These are phyloP conservation scores for Trichoderma pleuroti DNA, from an alignment of 2,329 filamentous ascomycete genomes.

Conservation along the genomic window DNA sequence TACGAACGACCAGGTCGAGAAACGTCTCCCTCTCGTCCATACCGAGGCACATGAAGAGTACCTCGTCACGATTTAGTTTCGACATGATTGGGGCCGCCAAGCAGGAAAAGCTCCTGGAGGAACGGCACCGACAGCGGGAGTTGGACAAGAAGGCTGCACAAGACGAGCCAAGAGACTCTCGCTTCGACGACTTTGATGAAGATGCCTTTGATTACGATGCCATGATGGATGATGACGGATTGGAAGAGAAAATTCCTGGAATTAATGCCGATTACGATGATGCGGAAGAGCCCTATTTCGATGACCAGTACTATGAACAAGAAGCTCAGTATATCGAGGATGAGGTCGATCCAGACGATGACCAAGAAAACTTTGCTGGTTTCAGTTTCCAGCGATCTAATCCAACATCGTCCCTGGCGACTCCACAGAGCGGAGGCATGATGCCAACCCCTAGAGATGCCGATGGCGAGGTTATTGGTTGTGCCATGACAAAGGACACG, in stretches of 20 bases:
- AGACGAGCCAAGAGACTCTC: constrained; percentile 44
- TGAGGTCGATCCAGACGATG: constrained; percentile 47
- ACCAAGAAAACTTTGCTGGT: constrained; percentile 59
- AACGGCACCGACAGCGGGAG: constrained; percentile 65
- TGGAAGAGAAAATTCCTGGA: constrained; percentile 65
- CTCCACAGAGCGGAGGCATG: constrained; percentile 46
- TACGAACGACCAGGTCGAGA: constrained; percentile 43
- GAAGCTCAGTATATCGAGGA: constrained; percentile 22
- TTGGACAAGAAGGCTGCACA: constrained; percentile 53
- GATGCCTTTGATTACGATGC: constrained; percentile 59
- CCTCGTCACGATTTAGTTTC: constrained; percentile 77
- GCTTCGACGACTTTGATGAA: constrained; percentile 61
- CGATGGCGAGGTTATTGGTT: constrained; percentile 52
- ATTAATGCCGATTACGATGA: constrained; percentile 48
- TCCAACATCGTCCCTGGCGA: constrained; percentile 48
- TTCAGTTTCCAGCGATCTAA: constrained; percentile 57
- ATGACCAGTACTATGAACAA: constrained; percentile 29
- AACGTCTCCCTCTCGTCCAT: constrained; percentile 53
- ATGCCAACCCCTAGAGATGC: constrained; percentile 53
- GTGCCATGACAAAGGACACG: constrained; percentile 50
- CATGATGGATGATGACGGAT: constrained; percentile 62
- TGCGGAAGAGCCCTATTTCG: constrained; percentile 37
- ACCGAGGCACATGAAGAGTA: constrained; percentile 68
- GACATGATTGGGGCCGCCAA: constrained; percentile 70
- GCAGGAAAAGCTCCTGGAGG: constrained; percentile 67